Evolutionary conservation across 495 filamentous ascomycete species (phyloP).

Genomic region (Aspergillus incahuasiensis): DNA sequence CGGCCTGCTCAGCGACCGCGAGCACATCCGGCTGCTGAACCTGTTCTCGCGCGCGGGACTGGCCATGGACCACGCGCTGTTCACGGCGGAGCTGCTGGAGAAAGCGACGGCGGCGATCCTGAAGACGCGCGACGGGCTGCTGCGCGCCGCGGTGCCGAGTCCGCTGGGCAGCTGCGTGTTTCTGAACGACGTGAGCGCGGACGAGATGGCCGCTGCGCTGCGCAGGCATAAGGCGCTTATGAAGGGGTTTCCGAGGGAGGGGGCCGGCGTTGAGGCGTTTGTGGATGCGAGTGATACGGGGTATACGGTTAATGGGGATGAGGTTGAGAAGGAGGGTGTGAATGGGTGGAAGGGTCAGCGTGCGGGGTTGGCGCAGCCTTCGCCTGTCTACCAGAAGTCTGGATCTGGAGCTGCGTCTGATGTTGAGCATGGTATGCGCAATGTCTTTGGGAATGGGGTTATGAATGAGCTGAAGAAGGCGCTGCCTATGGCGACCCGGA

Average conservation of each 20-base stretch:
- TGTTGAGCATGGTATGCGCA: neutral
- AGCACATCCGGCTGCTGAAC: neutral
- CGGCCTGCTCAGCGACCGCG: neutral
- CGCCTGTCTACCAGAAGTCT: neutral
- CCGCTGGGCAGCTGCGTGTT: neutral
- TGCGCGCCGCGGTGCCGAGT: neutral
- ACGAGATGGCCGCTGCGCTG: neutral
- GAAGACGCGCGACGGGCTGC: neutral
- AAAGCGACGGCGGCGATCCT: neutral
- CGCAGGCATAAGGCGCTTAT: neutral
- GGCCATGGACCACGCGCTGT: neutral
- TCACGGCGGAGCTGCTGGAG: neutral
- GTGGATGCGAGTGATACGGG: neutral
- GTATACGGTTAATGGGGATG: neutral
- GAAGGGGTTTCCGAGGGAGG: neutral
- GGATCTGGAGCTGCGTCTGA: neutral
- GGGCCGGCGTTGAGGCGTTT: neutral
- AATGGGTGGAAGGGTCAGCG: neutral
- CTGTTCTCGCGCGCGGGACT: neutral
- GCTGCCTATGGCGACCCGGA: neutral
- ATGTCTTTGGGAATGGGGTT: neutral
- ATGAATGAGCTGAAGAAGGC: neutral
- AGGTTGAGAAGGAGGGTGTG: neutral
- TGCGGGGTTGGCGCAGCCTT: too few relatives aligned
- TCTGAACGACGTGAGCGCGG: neutral